Base-by-base conservation (phyloP, 768 basidiomycete species). In the Suillus subluteus region DNA sequence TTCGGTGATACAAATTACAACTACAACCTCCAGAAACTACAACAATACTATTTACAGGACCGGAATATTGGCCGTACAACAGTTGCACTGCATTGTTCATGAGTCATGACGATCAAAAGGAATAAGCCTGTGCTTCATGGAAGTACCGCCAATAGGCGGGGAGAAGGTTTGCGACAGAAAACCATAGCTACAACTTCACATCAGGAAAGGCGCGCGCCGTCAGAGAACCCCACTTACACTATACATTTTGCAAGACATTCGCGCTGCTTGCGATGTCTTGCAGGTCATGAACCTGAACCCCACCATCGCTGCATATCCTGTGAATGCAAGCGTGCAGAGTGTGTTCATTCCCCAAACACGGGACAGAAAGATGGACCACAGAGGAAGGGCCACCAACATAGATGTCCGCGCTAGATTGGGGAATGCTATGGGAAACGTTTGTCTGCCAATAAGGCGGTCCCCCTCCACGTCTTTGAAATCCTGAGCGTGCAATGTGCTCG, bases 391-490 rank as follows among this genome's bases (percentile, higher is more conserved):
- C 35, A 75, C 9, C 23, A 61, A 40, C 43, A 70, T 50, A n/a
- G 70, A 74, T 13, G 69, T 4, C 43, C 76, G 61, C 2, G 74
- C 64, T 6, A 52, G 30, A 4, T 68, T 58, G 1, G 84, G 84
- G 7, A 74, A 73, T 16, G 75, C 70, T 58, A 84, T 82, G 8
- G 82, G 82, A 11, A 85, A 69, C 0, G 83, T 84, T 8, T 68
- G 63, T 50, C 83, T 71, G 8, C 79, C 80, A 5, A 71, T 71
- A 0, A 72, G 62, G 3, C 67, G 67, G 65, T 84, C 84, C 5
- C 84, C 82, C 30, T 74, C 73, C 9, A 78, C 70, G 63, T 85
- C 84, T 30, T 77, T 74, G 43, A 78, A 78, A 58, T 78, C 75
- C 67, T 78, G 73, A 3, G 70, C 70, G 35, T 73, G 70, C 26